Evolutionary conservation across 345 rosid species (phyloP).

Genomic region (Rubroshorea leprosula): DNA sequence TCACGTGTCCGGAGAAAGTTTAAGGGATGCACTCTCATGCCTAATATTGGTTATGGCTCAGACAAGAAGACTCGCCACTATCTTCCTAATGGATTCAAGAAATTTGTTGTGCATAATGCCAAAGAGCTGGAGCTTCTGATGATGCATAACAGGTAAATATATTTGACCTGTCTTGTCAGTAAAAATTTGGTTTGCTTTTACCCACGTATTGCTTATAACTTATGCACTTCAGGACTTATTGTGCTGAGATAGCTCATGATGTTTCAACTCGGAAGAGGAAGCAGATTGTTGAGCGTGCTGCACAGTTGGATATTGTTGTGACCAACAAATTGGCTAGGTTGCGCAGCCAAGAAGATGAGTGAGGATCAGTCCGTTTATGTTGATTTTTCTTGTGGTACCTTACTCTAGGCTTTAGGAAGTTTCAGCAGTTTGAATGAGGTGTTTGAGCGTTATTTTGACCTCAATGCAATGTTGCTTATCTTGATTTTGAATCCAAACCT

Average conservation of each 20-base stretch:
- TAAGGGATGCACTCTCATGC: constrained; percentile 63
- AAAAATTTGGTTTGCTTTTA: background rate
- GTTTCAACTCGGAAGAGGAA: constrained; percentile 62
- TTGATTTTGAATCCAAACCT: no score
- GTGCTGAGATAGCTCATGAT: constrained; percentile 66
- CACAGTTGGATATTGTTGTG: constrained; percentile 61
- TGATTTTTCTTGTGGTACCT: constrained; percentile 11
- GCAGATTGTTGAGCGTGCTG: constrained; percentile 56
- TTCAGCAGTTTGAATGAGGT: background rate
- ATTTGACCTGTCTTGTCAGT: background rate
- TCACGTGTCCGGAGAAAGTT: constrained; percentile 75
- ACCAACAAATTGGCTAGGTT: constrained; percentile 74
- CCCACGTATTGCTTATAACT: background rate
- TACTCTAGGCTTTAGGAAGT: constrained; percentile 10
- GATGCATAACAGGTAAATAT: constrained; percentile 60
- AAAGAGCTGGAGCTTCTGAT: constrained; percentile 55
- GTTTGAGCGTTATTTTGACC: constrained; percentile 9
- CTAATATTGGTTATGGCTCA: constrained; percentile 59
- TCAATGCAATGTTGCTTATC: constrained; percentile 1
- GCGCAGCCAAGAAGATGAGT: constrained; percentile 68
- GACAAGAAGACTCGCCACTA: constrained; percentile 68
- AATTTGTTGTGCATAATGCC: constrained; percentile 53
- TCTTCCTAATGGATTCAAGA: constrained; percentile 68
- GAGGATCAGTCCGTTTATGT: constrained; percentile 7
- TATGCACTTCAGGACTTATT: constrained; percentile 40